Evolutionary conservation across 2,329 filamentous ascomycete species (phyloP).

Genomic region (Helotiales sp.): DNA sequence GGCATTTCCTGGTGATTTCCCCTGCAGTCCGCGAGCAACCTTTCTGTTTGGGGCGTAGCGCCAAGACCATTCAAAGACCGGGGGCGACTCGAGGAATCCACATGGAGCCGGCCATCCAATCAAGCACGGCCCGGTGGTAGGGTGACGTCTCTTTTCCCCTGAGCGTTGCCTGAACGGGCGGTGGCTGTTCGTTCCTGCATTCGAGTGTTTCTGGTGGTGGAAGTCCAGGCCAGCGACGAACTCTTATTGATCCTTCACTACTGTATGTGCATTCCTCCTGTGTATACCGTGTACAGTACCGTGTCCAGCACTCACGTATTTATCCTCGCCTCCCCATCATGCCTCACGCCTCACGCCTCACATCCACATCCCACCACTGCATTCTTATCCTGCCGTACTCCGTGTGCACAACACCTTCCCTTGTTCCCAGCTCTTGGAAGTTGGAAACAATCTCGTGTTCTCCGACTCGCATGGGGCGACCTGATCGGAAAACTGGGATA

Average conservation of each 20-base stretch:
- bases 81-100: background rate
- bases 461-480: background rate
- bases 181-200: background rate
- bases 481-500: too few species aligned
- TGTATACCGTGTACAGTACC: too few species aligned
- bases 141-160: background rate
- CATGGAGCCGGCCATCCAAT: background rate
- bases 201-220: background rate
- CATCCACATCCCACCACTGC: too few species aligned
- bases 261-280: background rate
- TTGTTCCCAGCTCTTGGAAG: too few species aligned
- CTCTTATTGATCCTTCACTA: background rate
- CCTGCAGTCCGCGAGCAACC: background rate
- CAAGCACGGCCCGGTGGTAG: background rate
- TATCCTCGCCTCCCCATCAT: background rate
- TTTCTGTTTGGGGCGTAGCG: conserved; percentile 12
- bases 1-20: background rate
- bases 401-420: too few species aligned
- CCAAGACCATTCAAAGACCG: conserved; percentile 1
- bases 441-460: conserved; percentile 2
- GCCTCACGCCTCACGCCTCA: background rate
- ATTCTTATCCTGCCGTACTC: too few species aligned
- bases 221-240: background rate
- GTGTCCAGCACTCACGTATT: too few species aligned
- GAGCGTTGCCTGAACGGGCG: background rate